These are phyloP conservation scores for Solioccasus polychromus DNA, from an alignment of 768 basidiomycete genomes.

Conservation along the genomic window DNA sequence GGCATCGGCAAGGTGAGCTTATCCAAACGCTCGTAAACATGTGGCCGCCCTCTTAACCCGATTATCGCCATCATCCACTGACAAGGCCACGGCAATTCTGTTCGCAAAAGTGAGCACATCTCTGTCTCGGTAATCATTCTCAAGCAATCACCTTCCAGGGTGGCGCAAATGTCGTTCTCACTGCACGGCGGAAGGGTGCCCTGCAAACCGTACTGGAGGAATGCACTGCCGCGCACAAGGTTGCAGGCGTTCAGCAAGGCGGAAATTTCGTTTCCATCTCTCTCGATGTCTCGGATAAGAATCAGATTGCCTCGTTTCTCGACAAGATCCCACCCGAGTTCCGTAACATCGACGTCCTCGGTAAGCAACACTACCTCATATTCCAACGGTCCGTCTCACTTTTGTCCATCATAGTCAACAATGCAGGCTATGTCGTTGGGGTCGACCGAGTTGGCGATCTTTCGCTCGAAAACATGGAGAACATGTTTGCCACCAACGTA, in stretches of 20 bases:
- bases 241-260: slow-evolving; percentile 68
- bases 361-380: slow-evolving; percentile 42
- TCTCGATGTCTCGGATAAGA: slow-evolving; percentile 78
- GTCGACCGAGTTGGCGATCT: slow-evolving; percentile 84
- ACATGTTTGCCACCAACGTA: slow-evolving; percentile 81
- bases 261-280: slow-evolving; percentile 72
- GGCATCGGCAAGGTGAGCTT: slow-evolving; percentile 84
- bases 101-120: slow-evolving; percentile 70
- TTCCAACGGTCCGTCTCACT: neutral
- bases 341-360: slow-evolving; percentile 77
- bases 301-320: slow-evolving; percentile 65
- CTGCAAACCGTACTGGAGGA: slow-evolving; percentile 68
- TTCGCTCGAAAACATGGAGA: slow-evolving; percentile 71
- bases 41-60: neutral
- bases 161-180: slow-evolving; percentile 83
- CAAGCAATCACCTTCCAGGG: slow-evolving; percentile 42
- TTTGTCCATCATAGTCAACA: slow-evolving; percentile 46
- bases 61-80: neutral
- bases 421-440: slow-evolving; percentile 90
- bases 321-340: slow-evolving; percentile 70
- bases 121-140: neutral
- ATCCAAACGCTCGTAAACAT: neutral
- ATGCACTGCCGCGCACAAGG: slow-evolving; percentile 67
- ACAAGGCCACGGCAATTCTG: slow-evolving; percentile 79
- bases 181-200: slow-evolving; percentile 74